A percentile compares a stretch with the other conserved stretches of the same genome.
These are phyloP conservation scores for Penicillium waksmanii DNA, from an alignment of 495 filamentous ascomycete species.

Conservation along the genomic window DNA sequence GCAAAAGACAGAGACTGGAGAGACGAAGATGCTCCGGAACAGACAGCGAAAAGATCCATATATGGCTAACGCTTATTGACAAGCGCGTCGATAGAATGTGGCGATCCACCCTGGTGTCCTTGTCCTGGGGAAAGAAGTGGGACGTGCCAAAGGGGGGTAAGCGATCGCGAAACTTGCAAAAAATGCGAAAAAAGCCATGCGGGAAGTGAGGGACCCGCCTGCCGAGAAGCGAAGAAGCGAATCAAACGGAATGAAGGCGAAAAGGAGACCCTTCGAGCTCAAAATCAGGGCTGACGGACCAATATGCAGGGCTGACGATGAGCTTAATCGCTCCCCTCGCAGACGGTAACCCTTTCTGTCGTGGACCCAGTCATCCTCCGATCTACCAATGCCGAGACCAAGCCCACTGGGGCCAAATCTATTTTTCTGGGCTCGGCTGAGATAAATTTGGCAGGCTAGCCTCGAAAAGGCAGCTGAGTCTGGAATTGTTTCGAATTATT, in stretches of 20 bases:
- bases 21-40: neutral
- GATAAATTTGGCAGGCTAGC: neutral
- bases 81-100: slow-evolving; percentile 24
- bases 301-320: slow-evolving; percentile 19
- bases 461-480: neutral
- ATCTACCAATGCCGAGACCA: neutral
- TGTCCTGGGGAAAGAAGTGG: slow-evolving; percentile 19
- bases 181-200: slow-evolving; percentile 21
- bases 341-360: neutral
- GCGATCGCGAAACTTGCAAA: slow-evolving; percentile 13
- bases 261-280: neutral
- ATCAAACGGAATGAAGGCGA: slow-evolving; percentile 4
- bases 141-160: slow-evolving; percentile 28
- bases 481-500: slow-evolving; percentile 1
- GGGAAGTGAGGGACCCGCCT: slow-evolving; percentile 22
- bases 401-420: slow-evolving; percentile 1
- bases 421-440: neutral
- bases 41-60: slow-evolving; percentile 9
- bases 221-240: neutral
- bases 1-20: slow-evolving; percentile 4
- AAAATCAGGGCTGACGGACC: neutral
- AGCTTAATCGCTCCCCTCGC: slow-evolving; percentile 18
- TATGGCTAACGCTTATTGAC: slow-evolving; percentile 7
- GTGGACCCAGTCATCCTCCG: slow-evolving; percentile 5
- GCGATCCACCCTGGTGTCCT: slow-evolving; percentile 12